Conservation (phyloP, 345 rosid genomes). For the Eucalyptus regnans region DNA sequence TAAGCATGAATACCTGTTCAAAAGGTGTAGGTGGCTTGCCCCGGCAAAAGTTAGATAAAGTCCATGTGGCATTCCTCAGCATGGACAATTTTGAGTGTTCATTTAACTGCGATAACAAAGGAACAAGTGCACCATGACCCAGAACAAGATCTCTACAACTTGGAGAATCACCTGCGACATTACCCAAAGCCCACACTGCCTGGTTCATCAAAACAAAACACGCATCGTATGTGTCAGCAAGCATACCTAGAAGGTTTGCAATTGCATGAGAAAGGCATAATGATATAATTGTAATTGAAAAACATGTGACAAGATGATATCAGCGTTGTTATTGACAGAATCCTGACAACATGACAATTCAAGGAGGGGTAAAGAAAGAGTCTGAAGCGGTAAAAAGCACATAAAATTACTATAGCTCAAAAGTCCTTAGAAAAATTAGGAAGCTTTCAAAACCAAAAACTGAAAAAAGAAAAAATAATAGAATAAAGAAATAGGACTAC, state of each 20-base stretch:
- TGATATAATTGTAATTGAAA: neutral
- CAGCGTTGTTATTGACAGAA: neutral
- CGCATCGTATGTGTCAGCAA: neutral
- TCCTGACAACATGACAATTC: neutral
- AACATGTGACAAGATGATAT: neutral
- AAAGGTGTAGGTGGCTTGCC: constrained; percentile 54
- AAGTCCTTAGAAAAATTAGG: neutral
- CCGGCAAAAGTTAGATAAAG: constrained; percentile 49
- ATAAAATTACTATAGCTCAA: neutral
- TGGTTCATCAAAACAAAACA: neutral
- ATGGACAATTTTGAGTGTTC: constrained; percentile 38
- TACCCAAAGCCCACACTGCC: constrained; percentile 70
- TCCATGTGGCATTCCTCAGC: constrained; percentile 52
- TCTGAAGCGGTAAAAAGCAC: neutral
- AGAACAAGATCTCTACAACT: constrained; percentile 52
- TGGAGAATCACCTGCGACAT: constrained; percentile 53
- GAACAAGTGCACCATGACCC: constrained; percentile 29
- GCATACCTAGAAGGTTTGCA: neutral
- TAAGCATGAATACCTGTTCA: constrained; percentile 20
- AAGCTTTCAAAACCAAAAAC: neutral
- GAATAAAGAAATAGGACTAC: neutral
- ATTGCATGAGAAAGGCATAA: neutral
- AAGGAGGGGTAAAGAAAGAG: neutral
- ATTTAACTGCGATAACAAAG: constrained; percentile 39
- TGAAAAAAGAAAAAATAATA: neutral